A percentile compares a stretch with the other conserved stretches of the same genome.
Evolutionary conservation across 129 eudicot genomes (phyloP).

Genomic region (Pittosporum tobira): DNA sequence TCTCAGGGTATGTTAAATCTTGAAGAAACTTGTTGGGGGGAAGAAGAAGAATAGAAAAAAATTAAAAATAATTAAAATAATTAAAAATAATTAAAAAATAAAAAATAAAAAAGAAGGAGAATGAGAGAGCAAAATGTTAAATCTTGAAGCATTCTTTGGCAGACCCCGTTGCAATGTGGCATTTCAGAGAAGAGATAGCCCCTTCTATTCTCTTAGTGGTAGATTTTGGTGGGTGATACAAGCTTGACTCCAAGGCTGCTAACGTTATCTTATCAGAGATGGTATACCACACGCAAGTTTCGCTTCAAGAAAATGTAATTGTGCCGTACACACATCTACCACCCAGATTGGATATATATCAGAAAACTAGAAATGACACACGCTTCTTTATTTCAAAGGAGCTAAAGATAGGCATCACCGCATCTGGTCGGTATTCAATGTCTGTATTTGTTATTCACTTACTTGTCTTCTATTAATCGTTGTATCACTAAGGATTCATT

Average conservation of each 20-base stretch:
- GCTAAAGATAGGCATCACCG: slow-evolving; percentile 96
- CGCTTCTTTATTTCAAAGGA: slow-evolving; percentile 91
- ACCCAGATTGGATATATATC: slow-evolving; percentile 54
- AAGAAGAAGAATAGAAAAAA: no score
- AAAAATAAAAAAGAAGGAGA: no score
- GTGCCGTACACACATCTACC: slow-evolving; percentile 81
- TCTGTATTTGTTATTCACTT: background rate
- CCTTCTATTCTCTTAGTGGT: slow-evolving; percentile 85
- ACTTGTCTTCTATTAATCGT: background rate
- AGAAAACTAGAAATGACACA: slow-evolving; percentile 45
- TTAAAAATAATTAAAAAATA: no score
- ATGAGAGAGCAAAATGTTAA: no score
- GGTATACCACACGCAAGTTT: slow-evolving; percentile 88
- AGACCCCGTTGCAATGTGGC: slow-evolving; percentile 99
- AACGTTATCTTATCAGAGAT: slow-evolving; percentile 45
- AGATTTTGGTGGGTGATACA: slow-evolving; percentile 96
- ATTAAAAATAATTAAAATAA: no score
- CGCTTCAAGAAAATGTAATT: slow-evolving; percentile 80
- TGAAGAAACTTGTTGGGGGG: no score
- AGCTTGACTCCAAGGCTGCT: slow-evolving; percentile 64
- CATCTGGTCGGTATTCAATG: slow-evolving; percentile 55
- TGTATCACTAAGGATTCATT: no score
- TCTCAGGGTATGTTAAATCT: no score
- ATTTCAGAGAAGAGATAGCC: slow-evolving; percentile 72
- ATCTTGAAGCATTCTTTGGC: slow-evolving; percentile 95